A percentile compares a stretch with the other conserved stretches of the same genome.
phyloP scores from a whole-genome alignment of 306 rosid genomes.

The Nissolia schottii region DNA sequence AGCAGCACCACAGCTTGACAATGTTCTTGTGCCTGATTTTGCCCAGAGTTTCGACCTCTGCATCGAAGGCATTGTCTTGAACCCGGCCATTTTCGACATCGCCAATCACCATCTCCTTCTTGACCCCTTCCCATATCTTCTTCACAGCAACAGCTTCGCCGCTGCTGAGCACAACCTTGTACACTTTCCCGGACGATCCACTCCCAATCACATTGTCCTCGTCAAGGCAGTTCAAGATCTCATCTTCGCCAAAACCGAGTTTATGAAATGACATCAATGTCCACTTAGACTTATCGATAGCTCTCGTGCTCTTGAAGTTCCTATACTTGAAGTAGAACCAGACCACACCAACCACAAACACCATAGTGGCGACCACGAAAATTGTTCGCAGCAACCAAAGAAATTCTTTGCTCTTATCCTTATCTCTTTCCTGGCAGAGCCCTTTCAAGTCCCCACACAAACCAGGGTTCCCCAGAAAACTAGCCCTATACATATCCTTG shows the following conservation, averaged over 20 bases:
- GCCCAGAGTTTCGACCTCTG: constrained; percentile 87
- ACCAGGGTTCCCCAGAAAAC: constrained; percentile 83
- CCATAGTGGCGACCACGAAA: constrained; percentile 49
- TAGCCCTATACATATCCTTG: constrained; percentile 50
- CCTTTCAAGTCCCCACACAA: constrained; percentile 62
- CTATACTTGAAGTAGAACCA: constrained; percentile 72
- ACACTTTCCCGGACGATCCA: constrained; percentile 86
- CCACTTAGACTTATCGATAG: constrained; percentile 76
- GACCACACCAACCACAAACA: constrained; percentile 59
- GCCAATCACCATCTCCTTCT: constrained; percentile 31
- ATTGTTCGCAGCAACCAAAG: constrained; percentile 63
- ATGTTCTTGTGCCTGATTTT: constrained; percentile 94
- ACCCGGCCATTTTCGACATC: constrained; percentile 56
- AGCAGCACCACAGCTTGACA: constrained; percentile 94
- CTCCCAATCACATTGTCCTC: constrained; percentile 84
- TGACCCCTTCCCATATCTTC: constrained; percentile 60
- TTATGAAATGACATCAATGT: constrained; percentile 94
- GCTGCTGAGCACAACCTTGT: constrained; percentile 66
- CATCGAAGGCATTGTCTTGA: constrained; percentile 64
- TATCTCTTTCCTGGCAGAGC: constrained; percentile 36
- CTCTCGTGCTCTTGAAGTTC: constrained; percentile 44
- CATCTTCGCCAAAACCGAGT: constrained; percentile 77
- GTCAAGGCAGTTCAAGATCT: constrained; percentile 80
- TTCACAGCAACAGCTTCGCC: constrained; percentile 85
- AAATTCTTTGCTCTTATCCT: constrained; percentile 33